Conservation (phyloP, 2,329 filamentous ascomycete species). For the Arthrobotrys entomopaga region DNA sequence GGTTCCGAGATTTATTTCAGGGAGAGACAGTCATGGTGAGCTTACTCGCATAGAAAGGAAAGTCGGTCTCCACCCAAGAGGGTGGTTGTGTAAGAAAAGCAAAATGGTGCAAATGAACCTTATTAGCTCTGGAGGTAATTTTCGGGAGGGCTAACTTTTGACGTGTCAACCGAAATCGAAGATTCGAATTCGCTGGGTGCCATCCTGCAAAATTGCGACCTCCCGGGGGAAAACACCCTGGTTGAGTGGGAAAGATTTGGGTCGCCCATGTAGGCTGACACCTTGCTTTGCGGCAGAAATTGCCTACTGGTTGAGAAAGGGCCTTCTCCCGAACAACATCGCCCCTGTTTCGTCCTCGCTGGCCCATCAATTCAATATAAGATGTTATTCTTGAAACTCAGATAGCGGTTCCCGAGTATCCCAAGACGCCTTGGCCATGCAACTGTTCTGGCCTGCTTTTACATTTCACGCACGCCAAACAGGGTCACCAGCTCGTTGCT, state of each 20-base stretch:
- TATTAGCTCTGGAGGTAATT: slow-evolving; percentile 26
- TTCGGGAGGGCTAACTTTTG: slow-evolving; percentile 20
- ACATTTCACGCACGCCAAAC: slow-evolving; percentile 4
- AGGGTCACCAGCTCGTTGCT: no score
- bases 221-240: not conserved
- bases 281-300: slow-evolving; percentile 34
- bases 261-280: slow-evolving; percentile 9
- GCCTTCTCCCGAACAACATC: slow-evolving; percentile 3
- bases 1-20: slow-evolving; percentile 47
- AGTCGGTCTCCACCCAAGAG: slow-evolving; percentile 4
- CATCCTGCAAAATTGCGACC: not conserved
- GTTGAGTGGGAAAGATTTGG: slow-evolving; percentile 2
- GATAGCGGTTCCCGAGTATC: slow-evolving; percentile 29
- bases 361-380: slow-evolving; percentile 22
- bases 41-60: slow-evolving; percentile 33
- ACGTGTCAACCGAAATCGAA: slow-evolving; percentile 13
- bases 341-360: slow-evolving; percentile 33
- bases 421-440: slow-evolving; percentile 32
- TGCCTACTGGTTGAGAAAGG: slow-evolving; percentile 15
- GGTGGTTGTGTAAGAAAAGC: slow-evolving; percentile 30
- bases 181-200: not conserved
- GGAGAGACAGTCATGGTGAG: slow-evolving; percentile 35
- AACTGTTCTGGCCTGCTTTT: slow-evolving; percentile 23
- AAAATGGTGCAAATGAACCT: slow-evolving; percentile 31
- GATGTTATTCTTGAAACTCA: slow-evolving; percentile 20